These are phyloP conservation scores for Sugiyamaella boreocaroliniensis DNA, from an alignment of 805 yeast genomes.

Conservation along the genomic window DNA sequence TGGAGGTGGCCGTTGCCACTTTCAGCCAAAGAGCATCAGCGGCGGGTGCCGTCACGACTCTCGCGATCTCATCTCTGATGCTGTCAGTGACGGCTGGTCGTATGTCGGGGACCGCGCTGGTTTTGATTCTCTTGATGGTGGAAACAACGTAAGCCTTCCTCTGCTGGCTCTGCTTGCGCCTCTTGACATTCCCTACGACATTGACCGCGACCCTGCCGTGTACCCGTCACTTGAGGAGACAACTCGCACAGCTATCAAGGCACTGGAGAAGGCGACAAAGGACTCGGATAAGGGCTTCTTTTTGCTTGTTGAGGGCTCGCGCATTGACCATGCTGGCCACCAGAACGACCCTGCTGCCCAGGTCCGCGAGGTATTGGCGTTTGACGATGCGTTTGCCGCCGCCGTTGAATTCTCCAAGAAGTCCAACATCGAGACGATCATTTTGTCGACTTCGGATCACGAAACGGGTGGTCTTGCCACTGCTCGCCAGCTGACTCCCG, in stretches of 20 bases:
- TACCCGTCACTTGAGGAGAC: conserved; percentile 79
- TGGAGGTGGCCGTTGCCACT: conserved; percentile 90
- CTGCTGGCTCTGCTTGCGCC: conserved; percentile 69
- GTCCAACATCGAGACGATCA: conserved; percentile 66
- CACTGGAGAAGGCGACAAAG: conserved; percentile 58
- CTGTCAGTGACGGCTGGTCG: conserved; percentile 53
- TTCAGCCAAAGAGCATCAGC: conserved; percentile 48
- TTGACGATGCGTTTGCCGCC: conserved; percentile 71
- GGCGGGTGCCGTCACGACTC: conserved; percentile 63
- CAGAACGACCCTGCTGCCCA: conserved; percentile 92
- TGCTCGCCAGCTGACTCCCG: conserved; percentile 62
- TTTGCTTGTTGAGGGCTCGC: conserved; percentile 79
- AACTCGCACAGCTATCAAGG: conserved; percentile 64
- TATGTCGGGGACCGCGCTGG: conserved; percentile 53
- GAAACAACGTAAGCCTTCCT: conserved; percentile 65
- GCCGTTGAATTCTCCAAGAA: conserved; percentile 63
- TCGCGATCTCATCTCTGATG: conserved; percentile 60
- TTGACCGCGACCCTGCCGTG: conserved; percentile 57
- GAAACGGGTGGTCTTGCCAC: conserved; percentile 94
- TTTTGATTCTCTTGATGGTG: conserved; percentile 52
- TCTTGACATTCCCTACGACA: conserved; percentile 74
- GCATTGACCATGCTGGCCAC: conserved; percentile 95
- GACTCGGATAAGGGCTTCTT: conserved; percentile 81
- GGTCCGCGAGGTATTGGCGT: conserved; percentile 83
- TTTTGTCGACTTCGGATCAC: conserved; percentile 84